A percentile compares a stretch with the other conserved stretches of the same genome.
Evolutionary conservation across 495 filamentous ascomycete species (phyloP).

Genomic region (Annulohypoxylon moriforme): DNA sequence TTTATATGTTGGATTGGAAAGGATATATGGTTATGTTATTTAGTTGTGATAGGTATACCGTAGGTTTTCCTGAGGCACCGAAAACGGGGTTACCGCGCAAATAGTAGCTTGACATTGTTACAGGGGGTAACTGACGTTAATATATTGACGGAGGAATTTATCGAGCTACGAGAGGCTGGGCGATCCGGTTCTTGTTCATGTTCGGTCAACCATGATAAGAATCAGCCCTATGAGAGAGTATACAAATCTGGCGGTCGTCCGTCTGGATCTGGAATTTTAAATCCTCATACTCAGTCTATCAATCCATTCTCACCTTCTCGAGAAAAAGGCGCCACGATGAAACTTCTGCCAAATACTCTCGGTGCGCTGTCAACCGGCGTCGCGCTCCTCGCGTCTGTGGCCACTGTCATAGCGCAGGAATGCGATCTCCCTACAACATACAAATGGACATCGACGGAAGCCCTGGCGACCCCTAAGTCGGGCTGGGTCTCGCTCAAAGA

Average conservation of each 20-base stretch:
- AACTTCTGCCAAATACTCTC: conserved; percentile 11
- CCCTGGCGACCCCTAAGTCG: conserved; percentile 61
- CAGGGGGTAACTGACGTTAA: not conserved
- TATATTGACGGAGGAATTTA: not conserved
- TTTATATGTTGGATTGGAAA: not conserved
- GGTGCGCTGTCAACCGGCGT: too few species aligned
- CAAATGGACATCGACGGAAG: conserved; percentile 63
- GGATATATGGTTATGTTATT: not conserved
- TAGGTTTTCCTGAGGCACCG: not conserved
- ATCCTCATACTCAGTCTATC: not conserved
- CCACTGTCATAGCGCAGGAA: conserved; percentile 37
- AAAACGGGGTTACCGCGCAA: not conserved
- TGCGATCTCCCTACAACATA: conserved; percentile 68
- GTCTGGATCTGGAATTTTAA: not conserved
- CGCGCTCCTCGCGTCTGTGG: conserved; percentile 40
- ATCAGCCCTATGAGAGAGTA: not conserved
- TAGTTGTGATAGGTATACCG: not conserved
- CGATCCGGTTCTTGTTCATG: not conserved
- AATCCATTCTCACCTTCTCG: not conserved
- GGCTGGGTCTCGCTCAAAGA: conserved; percentile 69
- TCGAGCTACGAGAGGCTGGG: not conserved
- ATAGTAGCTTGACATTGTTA: not conserved
- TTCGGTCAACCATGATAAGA: not conserved
- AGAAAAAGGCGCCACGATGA: conserved; percentile 25
- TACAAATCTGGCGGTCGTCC: not conserved